phyloP scores from a whole-genome alignment of 2,329 filamentous ascomycete genomes.

The Penicillium sp. region DNA sequence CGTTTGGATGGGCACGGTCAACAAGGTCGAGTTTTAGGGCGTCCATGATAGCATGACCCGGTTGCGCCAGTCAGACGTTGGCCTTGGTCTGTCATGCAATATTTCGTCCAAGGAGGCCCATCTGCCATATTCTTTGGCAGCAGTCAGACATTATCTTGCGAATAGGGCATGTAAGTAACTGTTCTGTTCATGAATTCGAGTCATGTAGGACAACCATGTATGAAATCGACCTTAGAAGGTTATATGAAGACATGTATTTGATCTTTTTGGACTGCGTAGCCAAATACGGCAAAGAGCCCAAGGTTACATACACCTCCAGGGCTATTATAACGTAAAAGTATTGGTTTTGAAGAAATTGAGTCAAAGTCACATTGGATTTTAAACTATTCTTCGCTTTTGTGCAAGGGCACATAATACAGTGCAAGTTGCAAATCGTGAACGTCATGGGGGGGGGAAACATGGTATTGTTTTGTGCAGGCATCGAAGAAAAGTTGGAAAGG shows the following conservation, averaged over 20 bases:
- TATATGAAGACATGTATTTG: neutral
- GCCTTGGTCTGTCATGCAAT: too few relatives aligned
- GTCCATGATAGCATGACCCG: too few relatives aligned
- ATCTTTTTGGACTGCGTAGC: neutral
- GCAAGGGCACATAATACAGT: slow-evolving; percentile 11
- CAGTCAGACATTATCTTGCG: too few relatives aligned
- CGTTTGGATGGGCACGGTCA: too few relatives aligned
- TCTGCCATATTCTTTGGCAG: too few relatives aligned
- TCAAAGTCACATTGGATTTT: slow-evolving; percentile 4
- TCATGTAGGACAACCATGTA: too few relatives aligned
- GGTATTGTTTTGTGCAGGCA: slow-evolving; percentile 15
- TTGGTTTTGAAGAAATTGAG: neutral
- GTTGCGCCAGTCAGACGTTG: too few relatives aligned
- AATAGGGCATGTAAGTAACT: neutral
- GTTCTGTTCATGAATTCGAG: neutral
- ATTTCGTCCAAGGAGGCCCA: too few relatives aligned
- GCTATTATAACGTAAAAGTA: neutral
- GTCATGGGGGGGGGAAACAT: slow-evolving; percentile 9
- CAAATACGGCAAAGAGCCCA: neutral
- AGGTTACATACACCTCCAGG: neutral
- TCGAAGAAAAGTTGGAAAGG: neutral
- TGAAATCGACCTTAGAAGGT: neutral
- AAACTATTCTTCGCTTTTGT: slow-evolving; percentile 13
- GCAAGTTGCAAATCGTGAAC: slow-evolving; percentile 12
- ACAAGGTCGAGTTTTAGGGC: too few relatives aligned